Conservation (phyloP, 768 basidiomycete species). For the Tricholomella constricta region DNA sequence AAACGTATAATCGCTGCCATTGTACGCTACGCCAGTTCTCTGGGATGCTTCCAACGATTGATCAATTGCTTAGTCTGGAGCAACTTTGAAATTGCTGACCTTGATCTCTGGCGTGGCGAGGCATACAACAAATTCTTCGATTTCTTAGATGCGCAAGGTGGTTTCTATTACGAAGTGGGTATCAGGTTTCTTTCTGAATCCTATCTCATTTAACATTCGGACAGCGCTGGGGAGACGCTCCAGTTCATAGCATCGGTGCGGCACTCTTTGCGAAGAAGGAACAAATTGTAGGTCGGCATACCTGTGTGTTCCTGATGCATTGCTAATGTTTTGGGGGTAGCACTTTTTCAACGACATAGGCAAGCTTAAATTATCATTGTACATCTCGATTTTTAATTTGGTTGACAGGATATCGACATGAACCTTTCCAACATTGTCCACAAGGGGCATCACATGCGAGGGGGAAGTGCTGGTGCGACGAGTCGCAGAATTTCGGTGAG, state of each 20-base stretch:
- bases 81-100: constrained; percentile 89
- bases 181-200: not conserved
- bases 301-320: not conserved
- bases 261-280: constrained; percentile 87
- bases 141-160: constrained; percentile 74
- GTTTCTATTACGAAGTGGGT: constrained; percentile 85
- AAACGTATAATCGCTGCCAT: constrained; percentile 76
- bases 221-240: constrained; percentile 93
- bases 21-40: constrained; percentile 42
- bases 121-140: constrained; percentile 85
- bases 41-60: not conserved
- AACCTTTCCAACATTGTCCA: constrained; percentile 93
- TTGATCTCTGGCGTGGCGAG: constrained; percentile 84
- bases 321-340: constrained; percentile 20
- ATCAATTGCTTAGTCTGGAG: constrained; percentile 68
- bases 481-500: constrained; percentile 72
- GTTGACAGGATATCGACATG: constrained; percentile 68
- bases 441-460: constrained; percentile 70
- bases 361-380: constrained; percentile 1
- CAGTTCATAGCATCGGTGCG: constrained; percentile 87
- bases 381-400: not conserved
- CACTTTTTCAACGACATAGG: constrained; percentile 96
- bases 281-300: constrained; percentile 54
- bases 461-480: constrained; percentile 88
- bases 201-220: constrained; percentile 4